Evolutionary conservation across 768 basidiomycete species (phyloP), one percentile per base, ranked within the genome.

Genomic region (Leccinellum rugosiceps): DNA sequence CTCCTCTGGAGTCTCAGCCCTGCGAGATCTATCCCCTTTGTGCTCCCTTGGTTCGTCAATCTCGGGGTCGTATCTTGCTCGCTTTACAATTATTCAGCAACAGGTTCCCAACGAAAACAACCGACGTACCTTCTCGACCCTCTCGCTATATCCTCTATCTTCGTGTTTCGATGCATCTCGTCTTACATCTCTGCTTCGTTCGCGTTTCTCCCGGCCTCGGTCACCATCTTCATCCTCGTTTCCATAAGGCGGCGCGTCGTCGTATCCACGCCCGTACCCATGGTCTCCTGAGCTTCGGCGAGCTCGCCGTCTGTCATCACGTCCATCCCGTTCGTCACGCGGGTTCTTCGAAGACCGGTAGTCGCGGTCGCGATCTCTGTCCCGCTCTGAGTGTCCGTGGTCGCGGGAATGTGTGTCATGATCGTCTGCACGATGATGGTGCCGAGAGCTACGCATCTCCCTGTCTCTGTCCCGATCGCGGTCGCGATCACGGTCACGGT

Each of bases 1-100:
- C 70, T 94, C 91, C 75, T 94, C 92, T 3, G 91, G 92, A 45
- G 86, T 90, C 68, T 92, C 91, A 38, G 78, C 89, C 49, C 88
- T 67, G 26, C 59, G 79, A 14, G 73, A 74, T 56, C 68, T 68
- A 38, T 73, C 64, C 13, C 75, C 74, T 26, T 66, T 72, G 58
- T 75, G 78, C 45, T 78, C 78, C 60, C 75, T 80, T 21, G 75
- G 67, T 14, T 80, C 78, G 69, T 49, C 77, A 69, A 21, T 71
- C 70, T 79, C 78, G 21, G 71, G 74, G 26, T 83, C 83, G 58
- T 81, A 83, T 57, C 81, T 77, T 50, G 83, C 71, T 48, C 84
- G 78, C 84, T 86, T 63, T 34, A 48, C 47, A 52, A 66, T 30
- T 58, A 67, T 57, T 64, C 53, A 54, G 52, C 50, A 23, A 52